phyloP scores from a whole-genome alignment of 2,329 filamentous ascomycete genomes.

The Sporothrix sp. region DNA sequence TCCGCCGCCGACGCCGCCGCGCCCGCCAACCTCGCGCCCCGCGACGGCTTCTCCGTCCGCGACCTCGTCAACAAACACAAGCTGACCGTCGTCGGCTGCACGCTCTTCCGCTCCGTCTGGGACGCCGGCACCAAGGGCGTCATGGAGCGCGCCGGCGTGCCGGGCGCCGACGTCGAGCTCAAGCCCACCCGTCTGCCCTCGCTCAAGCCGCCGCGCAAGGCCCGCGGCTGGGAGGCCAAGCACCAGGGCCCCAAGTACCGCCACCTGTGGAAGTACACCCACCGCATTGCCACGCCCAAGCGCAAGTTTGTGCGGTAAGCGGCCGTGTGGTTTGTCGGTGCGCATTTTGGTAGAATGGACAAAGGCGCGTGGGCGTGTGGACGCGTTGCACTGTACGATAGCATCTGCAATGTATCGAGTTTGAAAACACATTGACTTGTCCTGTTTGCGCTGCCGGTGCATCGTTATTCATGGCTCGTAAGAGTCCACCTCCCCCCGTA shows the following conservation, averaged over 20 bases:
- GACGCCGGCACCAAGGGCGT: constrained; percentile 80
- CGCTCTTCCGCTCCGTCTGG: constrained; percentile 81
- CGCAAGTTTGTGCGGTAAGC: constrained; percentile 21
- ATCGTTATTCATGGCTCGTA: not conserved
- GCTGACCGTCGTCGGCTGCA: constrained; percentile 67
- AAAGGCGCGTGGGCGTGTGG: too few species aligned
- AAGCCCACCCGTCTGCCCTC: constrained; percentile 67
- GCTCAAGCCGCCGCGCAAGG: constrained; percentile 51
- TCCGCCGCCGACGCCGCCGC: not conserved
- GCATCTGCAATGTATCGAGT: too few species aligned
- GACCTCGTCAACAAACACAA: constrained; percentile 61
- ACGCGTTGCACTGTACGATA: too few species aligned
- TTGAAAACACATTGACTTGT: too few species aligned
- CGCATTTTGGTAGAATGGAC: too few species aligned
- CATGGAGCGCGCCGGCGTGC: constrained; percentile 68
- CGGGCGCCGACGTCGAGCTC: constrained; percentile 74
- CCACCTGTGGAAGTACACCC: constrained; percentile 55
- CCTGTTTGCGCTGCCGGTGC: too few species aligned
- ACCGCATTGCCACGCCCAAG: constrained; percentile 36
- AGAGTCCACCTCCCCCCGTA: not conserved
- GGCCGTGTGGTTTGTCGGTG: too few species aligned
- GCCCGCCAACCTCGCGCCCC: constrained; percentile 20
- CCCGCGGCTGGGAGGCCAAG: constrained; percentile 58
- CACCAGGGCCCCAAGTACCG: constrained; percentile 55
- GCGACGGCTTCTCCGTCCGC: constrained; percentile 66